Evolutionary conservation across 2,329 filamentous ascomycete species (phyloP).

Genomic region (Phaeosphaeriaceae sp.): DNA sequence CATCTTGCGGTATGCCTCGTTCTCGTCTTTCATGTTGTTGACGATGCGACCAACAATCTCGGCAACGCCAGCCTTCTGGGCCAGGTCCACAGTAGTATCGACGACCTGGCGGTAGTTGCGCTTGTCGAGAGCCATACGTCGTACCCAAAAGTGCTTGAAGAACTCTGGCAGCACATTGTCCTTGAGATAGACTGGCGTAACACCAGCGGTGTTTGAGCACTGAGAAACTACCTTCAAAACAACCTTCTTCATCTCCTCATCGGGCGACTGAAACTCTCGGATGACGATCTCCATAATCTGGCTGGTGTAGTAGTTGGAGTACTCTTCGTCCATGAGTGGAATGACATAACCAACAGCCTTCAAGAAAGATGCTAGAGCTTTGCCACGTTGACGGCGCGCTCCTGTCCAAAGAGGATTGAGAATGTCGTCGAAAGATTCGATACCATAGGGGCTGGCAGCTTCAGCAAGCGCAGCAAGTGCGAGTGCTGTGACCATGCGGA

Average conservation of each 20-base stretch:
- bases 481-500: slow-evolving; percentile 92
- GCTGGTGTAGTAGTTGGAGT: slow-evolving; percentile 97
- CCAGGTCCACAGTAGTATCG: slow-evolving; percentile 95
- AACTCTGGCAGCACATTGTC: slow-evolving; percentile 95
- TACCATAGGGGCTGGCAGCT: slow-evolving; percentile 97
- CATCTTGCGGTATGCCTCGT: slow-evolving; percentile 98
- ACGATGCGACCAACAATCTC: slow-evolving; percentile 95
- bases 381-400: slow-evolving; percentile 93
- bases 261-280: slow-evolving; percentile 93
- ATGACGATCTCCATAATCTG: slow-evolving; percentile 99
- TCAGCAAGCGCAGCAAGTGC: slow-evolving; percentile 95
- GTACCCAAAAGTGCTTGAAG: slow-evolving; percentile 98
- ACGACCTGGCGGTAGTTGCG: slow-evolving; percentile 98
- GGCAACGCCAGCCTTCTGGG: slow-evolving; percentile 95
- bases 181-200: slow-evolving; percentile 92
- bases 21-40: slow-evolving; percentile 96
- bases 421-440: slow-evolving; percentile 98
- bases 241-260: slow-evolving; percentile 99
- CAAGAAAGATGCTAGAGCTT: slow-evolving; percentile 92
- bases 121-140: slow-evolving; percentile 95
- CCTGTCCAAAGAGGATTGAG: slow-evolving; percentile 97
- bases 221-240: slow-evolving; percentile 97
- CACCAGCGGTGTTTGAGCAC: slow-evolving; percentile 91
- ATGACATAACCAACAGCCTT: slow-evolving; percentile 99
- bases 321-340: slow-evolving; percentile 98